Evolutionary conservation across 73 alveolate genomes (phyloP), one percentile per base, ranked within the genome.

Genomic region (Uronychia setigera): DNA sequence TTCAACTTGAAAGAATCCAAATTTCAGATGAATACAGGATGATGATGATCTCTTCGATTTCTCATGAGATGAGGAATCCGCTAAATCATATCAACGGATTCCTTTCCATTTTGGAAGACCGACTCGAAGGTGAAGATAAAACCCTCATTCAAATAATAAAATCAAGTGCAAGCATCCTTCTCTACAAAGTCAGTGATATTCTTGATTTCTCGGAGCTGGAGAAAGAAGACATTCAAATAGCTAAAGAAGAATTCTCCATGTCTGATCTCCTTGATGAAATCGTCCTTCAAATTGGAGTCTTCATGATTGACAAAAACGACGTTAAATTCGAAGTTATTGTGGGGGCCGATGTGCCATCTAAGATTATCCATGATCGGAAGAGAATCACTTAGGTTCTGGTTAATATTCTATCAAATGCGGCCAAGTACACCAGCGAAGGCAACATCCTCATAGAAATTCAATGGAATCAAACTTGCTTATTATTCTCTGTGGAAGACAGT

Each of bases 31-130:
- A 77, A 31, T 13, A 30, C 29, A 77, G 32, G 28, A 77, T 60
- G 19, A 77, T 77, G 82, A 77, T 77, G 82, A 58, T 77, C 29
- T 77, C 67, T 29, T 77, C 82, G 28, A 30, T 77, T 1, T 77
- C 82, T 13, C 82, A 77, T 77, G 82, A 77, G 60, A 58, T 77
- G n/a, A 11, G 82, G 5, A 77, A 58, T n/a, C 82, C 82, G 19
- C 60, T 77, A 28, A 77, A 77, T 31, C 82, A 77, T 13, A 77
- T 77, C 11, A 77, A 77, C 27, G 82, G 82, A 9, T 30, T 77
- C 67, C 5, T n/a, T 77, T 31, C n/a, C 19, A 77, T 60, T 77
- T 31, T 30, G 82, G 29, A n/a, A 77, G 28, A 77, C 1, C 58
- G 82, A 77, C 14, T 13, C 60, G 11, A 5, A 14, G 28, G 27